Evolutionary conservation across 176 grass and related monocot genomes (phyloP).

Genomic region (Lolium rigidum): DNA sequence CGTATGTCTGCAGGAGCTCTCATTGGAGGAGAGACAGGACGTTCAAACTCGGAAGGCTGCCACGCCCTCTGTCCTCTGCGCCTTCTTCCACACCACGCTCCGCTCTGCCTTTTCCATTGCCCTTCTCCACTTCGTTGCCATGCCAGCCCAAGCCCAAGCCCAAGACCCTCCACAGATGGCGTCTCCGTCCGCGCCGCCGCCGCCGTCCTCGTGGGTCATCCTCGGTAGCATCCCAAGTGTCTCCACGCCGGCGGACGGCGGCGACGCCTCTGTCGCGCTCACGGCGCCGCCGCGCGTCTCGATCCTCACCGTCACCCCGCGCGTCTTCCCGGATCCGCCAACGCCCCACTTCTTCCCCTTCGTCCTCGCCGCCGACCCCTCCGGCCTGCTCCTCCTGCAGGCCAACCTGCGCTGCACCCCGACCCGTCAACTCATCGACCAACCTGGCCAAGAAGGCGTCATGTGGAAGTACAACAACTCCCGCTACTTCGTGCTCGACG

Average conservation of each 20-base stretch:
- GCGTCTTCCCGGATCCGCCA: neutral
- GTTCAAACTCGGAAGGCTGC: too few species aligned
- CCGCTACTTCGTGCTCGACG: neutral
- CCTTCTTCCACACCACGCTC: too few species aligned
- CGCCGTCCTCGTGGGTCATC: slow-evolving; percentile 1
- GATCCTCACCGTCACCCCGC: slow-evolving; percentile 1
- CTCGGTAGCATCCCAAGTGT: slow-evolving; percentile 1
- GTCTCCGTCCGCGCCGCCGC: neutral
- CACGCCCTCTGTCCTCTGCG: too few species aligned
- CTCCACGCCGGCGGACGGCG: neutral
- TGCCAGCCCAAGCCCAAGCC: neutral
- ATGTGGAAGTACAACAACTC: neutral
- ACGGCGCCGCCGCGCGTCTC: slow-evolving; percentile 19
- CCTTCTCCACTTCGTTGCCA: neutral
- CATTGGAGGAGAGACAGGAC: too few species aligned
- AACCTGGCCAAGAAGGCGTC: neutral
- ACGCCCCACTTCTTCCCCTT: slow-evolving; percentile 8
- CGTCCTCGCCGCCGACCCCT: slow-evolving; percentile 6
- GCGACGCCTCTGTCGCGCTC: neutral
- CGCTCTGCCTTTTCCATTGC: neutral
- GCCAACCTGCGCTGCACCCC: neutral
- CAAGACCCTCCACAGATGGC: neutral
- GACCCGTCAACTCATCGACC: neutral
- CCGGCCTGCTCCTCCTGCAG: slow-evolving; percentile 11
- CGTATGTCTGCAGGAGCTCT: too few species aligned